Percentiles rank a stretch among this genome's conserved stretches.
phyloP scores from a whole-genome alignment of 305 asterid species.

The Coffea humblotiana region DNA sequence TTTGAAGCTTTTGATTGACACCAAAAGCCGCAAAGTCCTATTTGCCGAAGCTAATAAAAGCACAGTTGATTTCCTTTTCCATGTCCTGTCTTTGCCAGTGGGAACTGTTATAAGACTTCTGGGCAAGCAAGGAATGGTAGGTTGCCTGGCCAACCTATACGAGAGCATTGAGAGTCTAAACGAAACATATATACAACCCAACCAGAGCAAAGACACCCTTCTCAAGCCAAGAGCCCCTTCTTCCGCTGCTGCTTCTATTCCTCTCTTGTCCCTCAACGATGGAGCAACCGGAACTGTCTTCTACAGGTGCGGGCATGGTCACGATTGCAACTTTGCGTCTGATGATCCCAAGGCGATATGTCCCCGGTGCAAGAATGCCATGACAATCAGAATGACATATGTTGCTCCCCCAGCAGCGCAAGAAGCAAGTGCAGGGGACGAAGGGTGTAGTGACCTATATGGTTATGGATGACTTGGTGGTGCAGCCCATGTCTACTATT shows the following conservation, averaged over 20 bases:
- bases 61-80: slow-evolving; percentile 18
- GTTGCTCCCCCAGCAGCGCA: background rate
- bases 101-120: slow-evolving; percentile 8
- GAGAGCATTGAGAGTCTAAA: slow-evolving; percentile 1
- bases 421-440: background rate
- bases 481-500: slow-evolving; percentile 44
- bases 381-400: background rate
- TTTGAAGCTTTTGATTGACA: no score
- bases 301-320: background rate
- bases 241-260: no score
- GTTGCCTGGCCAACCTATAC: background rate
- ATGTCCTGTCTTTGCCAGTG: slow-evolving; percentile 11
- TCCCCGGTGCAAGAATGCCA: background rate
- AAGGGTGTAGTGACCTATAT: slow-evolving; percentile 5
- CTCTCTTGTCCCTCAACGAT: background rate
- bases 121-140: background rate
- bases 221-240: background rate
- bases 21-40: background rate
- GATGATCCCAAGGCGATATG: background rate
- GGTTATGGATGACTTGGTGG: slow-evolving; percentile 43
- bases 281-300: background rate
- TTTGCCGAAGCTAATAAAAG: slow-evolving; percentile 20
- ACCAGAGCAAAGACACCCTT: slow-evolving; percentile 4
- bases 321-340: no score
- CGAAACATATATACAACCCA: slow-evolving; percentile 1